Evolutionary conservation across 2,329 filamentous ascomycete genomes (phyloP), one percentile per base, ranked within the genome.

Genomic region (Monosporascus sp.): DNA sequence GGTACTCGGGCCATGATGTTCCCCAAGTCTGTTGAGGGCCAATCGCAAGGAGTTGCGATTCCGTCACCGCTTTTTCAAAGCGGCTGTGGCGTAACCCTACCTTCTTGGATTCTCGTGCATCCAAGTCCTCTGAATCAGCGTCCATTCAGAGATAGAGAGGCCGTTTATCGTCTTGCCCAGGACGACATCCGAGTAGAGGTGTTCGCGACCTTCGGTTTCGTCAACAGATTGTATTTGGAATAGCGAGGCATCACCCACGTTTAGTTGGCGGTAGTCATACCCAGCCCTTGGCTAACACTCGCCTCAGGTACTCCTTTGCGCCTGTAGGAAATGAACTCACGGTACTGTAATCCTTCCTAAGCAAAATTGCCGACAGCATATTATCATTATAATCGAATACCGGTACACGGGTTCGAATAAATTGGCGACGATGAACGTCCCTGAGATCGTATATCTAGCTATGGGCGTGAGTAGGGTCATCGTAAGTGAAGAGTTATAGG

Each of bases 121-220:
- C 43, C 40, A 24, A 50, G 40, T 45, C 38, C 48, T 57, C 59
- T 54, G 56, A 53, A 59, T 60, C 49, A 57, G 50, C 55, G 52
- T 54, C 48, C 51, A 56, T 47, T 51, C 59, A 53, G 54, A 60
- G 49, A 38, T 20, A 26, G 38, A 45, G 46, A 53, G 62, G 64
- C 65, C 61, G 61, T 70, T 70, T 70, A 58, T 51, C 57, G 67
- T 70, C 65, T 40, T 68, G 62, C 65, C 64, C 56, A 67, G 65
- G 67, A 70, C 68, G 57, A 60, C 41, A 57, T 57, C 57, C 58
- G 54, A 51, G 55, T 54, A 51, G 52, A 57, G 51, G 52, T 56
- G 55, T 49, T 58, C 50, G 43, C 52, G 31, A 51, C 51, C 58
- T 55, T 49, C 28, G 20, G n/a, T 4, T 15, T 20, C 11, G 44